phyloP scores from a whole-genome alignment of 2,329 filamentous ascomycete species.

The Fusarium globosum region DNA sequence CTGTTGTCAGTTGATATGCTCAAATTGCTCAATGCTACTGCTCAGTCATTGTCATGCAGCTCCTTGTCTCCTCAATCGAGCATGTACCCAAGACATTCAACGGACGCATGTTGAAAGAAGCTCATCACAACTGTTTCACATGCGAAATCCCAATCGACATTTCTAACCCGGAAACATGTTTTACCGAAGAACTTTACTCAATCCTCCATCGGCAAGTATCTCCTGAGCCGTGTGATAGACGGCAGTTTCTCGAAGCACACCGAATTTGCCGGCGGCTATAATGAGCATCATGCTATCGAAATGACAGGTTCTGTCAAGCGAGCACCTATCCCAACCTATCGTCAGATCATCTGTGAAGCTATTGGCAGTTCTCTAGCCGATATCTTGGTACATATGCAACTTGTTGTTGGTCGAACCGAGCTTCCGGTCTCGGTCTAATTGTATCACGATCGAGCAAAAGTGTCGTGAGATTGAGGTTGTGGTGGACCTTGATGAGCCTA shows the following conservation, averaged over 20 bases:
- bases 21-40: background rate
- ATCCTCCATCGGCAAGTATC: background rate
- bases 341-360: slow-evolving; percentile 31
- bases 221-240: background rate
- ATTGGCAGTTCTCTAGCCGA: background rate
- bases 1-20: background rate
- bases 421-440: background rate
- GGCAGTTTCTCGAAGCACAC: background rate
- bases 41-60: background rate
- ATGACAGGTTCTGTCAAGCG: background rate
- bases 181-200: background rate
- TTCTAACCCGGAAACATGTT: slow-evolving; percentile 4
- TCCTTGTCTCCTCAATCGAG: background rate
- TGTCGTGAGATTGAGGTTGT: background rate
- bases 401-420: background rate
- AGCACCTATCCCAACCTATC: background rate
- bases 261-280: slow-evolving; percentile 13
- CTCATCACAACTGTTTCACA: background rate
- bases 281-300: slow-evolving; percentile 15
- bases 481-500: background rate
- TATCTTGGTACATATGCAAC: background rate
- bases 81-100: background rate
- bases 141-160: background rate
- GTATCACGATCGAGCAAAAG: background rate
- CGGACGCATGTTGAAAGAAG: background rate